Conservation (phyloP, 306 rosid genomes). For the Luffa aegyptiaca region DNA sequence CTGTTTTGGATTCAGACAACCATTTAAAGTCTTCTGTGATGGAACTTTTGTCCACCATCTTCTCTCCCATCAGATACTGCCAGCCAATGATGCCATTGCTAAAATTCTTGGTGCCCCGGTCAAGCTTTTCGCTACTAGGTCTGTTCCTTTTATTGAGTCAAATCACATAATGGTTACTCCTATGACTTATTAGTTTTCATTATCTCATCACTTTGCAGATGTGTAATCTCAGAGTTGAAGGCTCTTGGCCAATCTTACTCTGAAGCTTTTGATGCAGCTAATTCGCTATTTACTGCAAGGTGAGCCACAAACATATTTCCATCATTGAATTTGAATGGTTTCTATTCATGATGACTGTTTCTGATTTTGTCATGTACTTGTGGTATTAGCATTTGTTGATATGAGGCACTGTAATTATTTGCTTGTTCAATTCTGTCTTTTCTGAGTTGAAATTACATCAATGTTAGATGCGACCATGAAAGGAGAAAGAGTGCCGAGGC, state of each 20-base stretch:
- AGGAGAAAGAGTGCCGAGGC: slow-evolving; percentile 32
- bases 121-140: slow-evolving; percentile 76
- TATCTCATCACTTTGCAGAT: slow-evolving; percentile 25
- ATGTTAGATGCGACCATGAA: slow-evolving; percentile 64
- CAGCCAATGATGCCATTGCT: slow-evolving; percentile 53
- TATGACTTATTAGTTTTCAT: not conserved
- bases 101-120: slow-evolving; percentile 45
- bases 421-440: not conserved
- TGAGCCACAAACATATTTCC: not conserved
- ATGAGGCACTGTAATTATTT: not conserved
- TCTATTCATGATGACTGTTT: not conserved
- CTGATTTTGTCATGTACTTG: not conserved
- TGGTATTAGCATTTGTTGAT: not conserved
- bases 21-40: slow-evolving; percentile 68
- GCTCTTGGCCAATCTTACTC: slow-evolving; percentile 42
- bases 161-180: not conserved
- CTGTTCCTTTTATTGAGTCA: not conserved
- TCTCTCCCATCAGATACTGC: slow-evolving; percentile 43
- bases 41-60: slow-evolving; percentile 76
- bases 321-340: not conserved
- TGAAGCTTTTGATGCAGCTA: slow-evolving; percentile 51
- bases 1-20: slow-evolving; percentile 61
- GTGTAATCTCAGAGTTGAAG: slow-evolving; percentile 61
- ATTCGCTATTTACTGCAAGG: slow-evolving; percentile 51
- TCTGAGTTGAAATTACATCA: slow-evolving; percentile 6